Conservation (phyloP, 768 basidiomycete genomes). For the Kwoniella sp. region DNA sequence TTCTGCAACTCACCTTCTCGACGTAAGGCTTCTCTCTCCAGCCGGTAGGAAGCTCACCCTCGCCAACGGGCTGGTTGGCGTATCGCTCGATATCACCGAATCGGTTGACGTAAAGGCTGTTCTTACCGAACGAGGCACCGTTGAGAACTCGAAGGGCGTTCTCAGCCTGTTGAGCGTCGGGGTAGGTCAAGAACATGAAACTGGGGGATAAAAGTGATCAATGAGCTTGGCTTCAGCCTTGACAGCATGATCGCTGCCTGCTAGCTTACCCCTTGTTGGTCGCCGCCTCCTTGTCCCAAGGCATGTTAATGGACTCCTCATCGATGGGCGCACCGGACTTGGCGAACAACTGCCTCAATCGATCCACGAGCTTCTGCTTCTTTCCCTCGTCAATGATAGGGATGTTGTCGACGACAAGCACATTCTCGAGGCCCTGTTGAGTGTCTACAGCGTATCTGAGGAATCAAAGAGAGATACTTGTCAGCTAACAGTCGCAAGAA, state of each 20-base stretch:
- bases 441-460: conserved; percentile 81
- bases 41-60: conserved; percentile 49
- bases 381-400: conserved; percentile 86
- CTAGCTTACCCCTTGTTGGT: conserved; percentile 87
- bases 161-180: conserved; percentile 53
- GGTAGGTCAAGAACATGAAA: conserved; percentile 69
- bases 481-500: not conserved
- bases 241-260: conserved; percentile 8
- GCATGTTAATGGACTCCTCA: conserved; percentile 76
- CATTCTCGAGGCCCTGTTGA: conserved; percentile 85
- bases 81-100: conserved; percentile 89
- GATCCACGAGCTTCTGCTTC: conserved; percentile 75
- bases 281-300: conserved; percentile 78
- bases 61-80: conserved; percentile 61
- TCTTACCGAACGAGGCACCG: conserved; percentile 72
- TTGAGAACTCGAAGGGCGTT: conserved; percentile 55
- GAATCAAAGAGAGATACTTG: not conserved
- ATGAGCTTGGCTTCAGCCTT: too few relatives aligned
- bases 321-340: conserved; percentile 77
- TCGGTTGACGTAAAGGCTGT: conserved; percentile 79
- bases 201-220: conserved; percentile 58
- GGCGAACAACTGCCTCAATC: conserved; percentile 79
- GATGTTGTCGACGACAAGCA: conserved; percentile 87
- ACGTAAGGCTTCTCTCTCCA: conserved; percentile 52
- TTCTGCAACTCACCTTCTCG: conserved; percentile 33